Base-by-base conservation (phyloP, 2,329 filamentous ascomycete genomes). In the Aspergillus ustus region DNA sequence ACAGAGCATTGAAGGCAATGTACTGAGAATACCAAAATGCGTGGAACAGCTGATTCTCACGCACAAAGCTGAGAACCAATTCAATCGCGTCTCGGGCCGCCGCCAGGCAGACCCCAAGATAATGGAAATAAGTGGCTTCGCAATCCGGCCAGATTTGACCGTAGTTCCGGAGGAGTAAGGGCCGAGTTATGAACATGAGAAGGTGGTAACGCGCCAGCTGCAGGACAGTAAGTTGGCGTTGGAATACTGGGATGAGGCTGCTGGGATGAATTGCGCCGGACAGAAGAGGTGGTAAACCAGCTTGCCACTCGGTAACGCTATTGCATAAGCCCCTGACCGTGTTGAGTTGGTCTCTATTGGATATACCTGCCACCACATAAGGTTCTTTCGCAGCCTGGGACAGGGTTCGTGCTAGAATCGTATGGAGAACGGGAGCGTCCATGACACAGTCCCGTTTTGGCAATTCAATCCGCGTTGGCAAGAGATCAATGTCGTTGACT, bases 1-100 rank as follows among this genome's bases (percentile, higher is more conserved):
- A 70, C 11, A 69, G 17, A 13, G 68, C 67, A 13, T 69, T 69
- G 56, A 70, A 69, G 1, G 68, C 63, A 15, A 70, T 69, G 15
- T 70, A 70, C 51, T 70, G 68, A 1, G 68, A 68, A 17, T 67
- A 70, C 68, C 68, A 70, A 20, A 70, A 70, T 2, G 67, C 62
- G 1, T 61, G 65, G n/a, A 67, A 69, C 9, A 70, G 48, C 17
- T 68, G 63, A 9, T 66, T 64, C 3, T 69, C 68, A 6, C 65
- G 62, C 9, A 65, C 67, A 19, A 69, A 63, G n/a, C 57, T 62
- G 28, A 69, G 60, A 2, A 69, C 63, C 17, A 68, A 22, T 34
- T 68, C 62, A 7, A 70, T 60, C 7, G 68, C 63, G 8, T 68
- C 63, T 20, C 58, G 57, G 4, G 66, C 67, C 4, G 65, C 65